Conservation (phyloP, 2,329 filamentous ascomycete genomes). For the Phialocephala sp. region DNA sequence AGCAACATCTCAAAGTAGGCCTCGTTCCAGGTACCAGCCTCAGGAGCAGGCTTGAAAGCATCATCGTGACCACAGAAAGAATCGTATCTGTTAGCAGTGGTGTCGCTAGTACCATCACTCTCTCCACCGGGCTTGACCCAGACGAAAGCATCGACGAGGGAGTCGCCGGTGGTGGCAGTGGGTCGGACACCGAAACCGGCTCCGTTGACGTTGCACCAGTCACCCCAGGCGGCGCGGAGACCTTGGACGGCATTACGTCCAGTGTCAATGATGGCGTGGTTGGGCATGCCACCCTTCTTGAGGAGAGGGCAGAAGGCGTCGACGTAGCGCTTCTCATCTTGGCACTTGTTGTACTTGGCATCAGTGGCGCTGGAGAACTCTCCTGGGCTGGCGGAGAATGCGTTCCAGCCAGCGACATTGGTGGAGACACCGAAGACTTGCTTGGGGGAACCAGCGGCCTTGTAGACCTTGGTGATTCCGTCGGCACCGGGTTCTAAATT, state of each 20-base stretch:
- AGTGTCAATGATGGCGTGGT: slow-evolving; percentile 56
- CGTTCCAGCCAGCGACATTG: slow-evolving; percentile 65
- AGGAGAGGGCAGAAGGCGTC: slow-evolving; percentile 47
- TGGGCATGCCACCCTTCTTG: slow-evolving; percentile 35
- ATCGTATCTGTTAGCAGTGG: slow-evolving; percentile 53
- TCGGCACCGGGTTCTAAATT: slow-evolving; percentile 49
- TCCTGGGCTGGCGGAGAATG: slow-evolving; percentile 36
- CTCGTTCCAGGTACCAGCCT: slow-evolving; percentile 52
- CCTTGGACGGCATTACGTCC: slow-evolving; percentile 55
- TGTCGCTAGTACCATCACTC: slow-evolving; percentile 38
- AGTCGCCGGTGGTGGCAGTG: slow-evolving; percentile 33
- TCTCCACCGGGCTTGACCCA: slow-evolving; percentile 46
- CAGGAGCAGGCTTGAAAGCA: slow-evolving; percentile 49
- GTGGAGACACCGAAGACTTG: slow-evolving; percentile 60
- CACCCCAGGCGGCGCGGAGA: slow-evolving; percentile 52
- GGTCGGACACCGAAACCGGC: slow-evolving; percentile 45
- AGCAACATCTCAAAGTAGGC: slow-evolving; percentile 52
- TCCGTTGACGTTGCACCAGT: slow-evolving; percentile 50
- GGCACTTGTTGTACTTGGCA: slow-evolving; percentile 54
- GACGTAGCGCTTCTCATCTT: slow-evolving; percentile 49
- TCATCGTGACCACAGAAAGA: slow-evolving; percentile 53
- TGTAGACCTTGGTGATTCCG: slow-evolving; percentile 55
- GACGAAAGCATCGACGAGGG: slow-evolving; percentile 43
- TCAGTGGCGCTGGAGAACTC: slow-evolving; percentile 48
- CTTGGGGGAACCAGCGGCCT: slow-evolving; percentile 54